phyloP scores from a whole-genome alignment of 306 rosid species.

The Geum urbanum region DNA sequence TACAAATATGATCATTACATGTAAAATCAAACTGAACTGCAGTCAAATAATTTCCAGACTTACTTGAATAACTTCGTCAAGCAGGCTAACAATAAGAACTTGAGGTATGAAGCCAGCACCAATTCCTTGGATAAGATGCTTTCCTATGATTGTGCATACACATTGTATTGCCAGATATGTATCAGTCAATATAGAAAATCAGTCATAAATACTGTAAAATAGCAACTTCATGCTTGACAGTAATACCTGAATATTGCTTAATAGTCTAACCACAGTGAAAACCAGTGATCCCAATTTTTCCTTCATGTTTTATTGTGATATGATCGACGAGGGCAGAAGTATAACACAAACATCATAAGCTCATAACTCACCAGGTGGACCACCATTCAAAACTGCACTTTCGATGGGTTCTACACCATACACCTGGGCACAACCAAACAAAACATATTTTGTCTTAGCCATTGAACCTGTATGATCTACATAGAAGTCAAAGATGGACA shows the following conservation, averaged over 20 bases:
- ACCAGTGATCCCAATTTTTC: no score
- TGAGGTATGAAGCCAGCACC: constrained; percentile 59
- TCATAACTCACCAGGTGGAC: constrained; percentile 52
- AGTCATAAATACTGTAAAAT: not conserved
- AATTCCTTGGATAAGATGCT: constrained; percentile 71
- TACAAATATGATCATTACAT: not conserved
- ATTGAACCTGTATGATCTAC: not conserved
- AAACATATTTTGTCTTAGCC: not conserved
- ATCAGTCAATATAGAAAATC: not conserved
- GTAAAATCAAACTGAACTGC: not conserved
- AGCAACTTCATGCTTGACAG: not conserved
- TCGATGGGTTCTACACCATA: constrained; percentile 78
- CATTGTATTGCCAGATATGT: not conserved
- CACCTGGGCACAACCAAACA: constrained; percentile 30
- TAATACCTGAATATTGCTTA: not conserved
- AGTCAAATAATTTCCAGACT: constrained; percentile 1
- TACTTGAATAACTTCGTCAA: constrained; percentile 70
- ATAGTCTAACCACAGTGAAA: not conserved
- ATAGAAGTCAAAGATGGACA: no score
- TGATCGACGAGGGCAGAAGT: not conserved
- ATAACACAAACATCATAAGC: not conserved
- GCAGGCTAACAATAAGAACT: constrained; percentile 48
- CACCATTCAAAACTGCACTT: constrained; percentile 79
- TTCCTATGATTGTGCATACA: constrained; percentile 37
- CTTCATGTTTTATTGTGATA: not conserved